Evolutionary conservation across 495 filamentous ascomycete species (phyloP).

Genomic region (Xylaria longipes): DNA sequence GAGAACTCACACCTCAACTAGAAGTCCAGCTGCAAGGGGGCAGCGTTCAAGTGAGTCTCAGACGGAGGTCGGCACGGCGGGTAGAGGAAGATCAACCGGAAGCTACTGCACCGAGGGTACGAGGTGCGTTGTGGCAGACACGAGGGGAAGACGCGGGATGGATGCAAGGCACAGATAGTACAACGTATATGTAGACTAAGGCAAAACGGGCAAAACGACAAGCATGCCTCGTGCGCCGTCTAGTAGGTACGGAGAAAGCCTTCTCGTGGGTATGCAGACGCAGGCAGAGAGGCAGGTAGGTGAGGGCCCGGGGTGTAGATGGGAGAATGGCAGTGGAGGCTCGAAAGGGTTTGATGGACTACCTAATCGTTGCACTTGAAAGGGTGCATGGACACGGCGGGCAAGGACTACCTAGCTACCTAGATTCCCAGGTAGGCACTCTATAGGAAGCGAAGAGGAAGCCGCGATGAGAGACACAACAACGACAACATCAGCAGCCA

Average conservation of each 20-base stretch:
- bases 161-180: not conserved
- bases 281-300: not conserved
- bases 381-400: not conserved
- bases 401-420: not conserved
- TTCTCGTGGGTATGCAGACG: not conserved
- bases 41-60: not conserved
- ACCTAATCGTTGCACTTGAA: not conserved
- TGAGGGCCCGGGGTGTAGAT: not conserved
- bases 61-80: not conserved
- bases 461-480: not conserved
- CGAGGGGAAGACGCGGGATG: not conserved
- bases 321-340: not conserved
- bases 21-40: not conserved
- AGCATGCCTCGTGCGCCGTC: not conserved
- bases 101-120: not conserved
- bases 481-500: not conserved
- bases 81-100: not conserved
- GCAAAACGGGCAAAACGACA: constrained; percentile 7
- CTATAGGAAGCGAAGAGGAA: not conserved
- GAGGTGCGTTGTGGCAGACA: not conserved
- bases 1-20: not conserved
- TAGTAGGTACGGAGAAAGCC: not conserved
- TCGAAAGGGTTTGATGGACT: not conserved
- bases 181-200: constrained; percentile 5
- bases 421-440: not conserved